Conservation (phyloP, 2,329 filamentous ascomycete genomes). For the Sclerotinia trifoliorum region DNA sequence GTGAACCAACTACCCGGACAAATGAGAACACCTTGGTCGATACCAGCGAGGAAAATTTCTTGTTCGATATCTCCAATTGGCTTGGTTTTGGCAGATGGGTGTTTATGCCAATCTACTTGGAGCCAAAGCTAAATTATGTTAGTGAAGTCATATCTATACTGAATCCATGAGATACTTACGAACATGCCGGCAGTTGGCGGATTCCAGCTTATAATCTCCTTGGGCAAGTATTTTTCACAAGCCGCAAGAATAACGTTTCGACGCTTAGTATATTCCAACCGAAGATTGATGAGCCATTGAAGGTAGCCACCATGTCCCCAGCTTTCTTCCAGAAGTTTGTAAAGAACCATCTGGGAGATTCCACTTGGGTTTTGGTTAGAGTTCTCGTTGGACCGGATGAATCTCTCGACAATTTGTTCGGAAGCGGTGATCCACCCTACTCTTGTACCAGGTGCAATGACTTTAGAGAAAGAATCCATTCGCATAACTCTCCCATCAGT, state of each 20-base stretch:
- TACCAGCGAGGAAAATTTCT: constrained; percentile 75
- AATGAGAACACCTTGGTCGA: constrained; percentile 75
- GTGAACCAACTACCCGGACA: constrained; percentile 90
- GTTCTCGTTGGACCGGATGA: constrained; percentile 66
- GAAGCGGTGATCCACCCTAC: constrained; percentile 88
- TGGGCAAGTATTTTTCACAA: constrained; percentile 75
- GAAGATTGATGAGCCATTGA: constrained; percentile 81
- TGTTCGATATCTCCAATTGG: constrained; percentile 72
- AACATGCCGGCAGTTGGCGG: constrained; percentile 87
- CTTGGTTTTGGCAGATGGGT: constrained; percentile 57
- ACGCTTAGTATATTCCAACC: constrained; percentile 76
- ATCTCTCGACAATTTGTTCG: constrained; percentile 79
- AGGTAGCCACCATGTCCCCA: constrained; percentile 94
- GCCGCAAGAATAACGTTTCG: constrained; percentile 75
- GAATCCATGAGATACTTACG: constrained; percentile 11
- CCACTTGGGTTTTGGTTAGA: constrained; percentile 84
- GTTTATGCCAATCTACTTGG: constrained; percentile 62
- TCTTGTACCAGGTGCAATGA: constrained; percentile 77
- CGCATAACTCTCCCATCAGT: constrained; percentile 84
- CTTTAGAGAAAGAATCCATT: constrained; percentile 92
- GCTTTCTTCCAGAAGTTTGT: constrained; percentile 86
- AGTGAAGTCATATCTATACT: background rate
- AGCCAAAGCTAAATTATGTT: constrained; percentile 63
- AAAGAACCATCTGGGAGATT: constrained; percentile 78
- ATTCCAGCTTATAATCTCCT: constrained; percentile 73